Base-by-base conservation (phyloP, 441 rosid genomes). In the Raphanus hybrid region DNA sequence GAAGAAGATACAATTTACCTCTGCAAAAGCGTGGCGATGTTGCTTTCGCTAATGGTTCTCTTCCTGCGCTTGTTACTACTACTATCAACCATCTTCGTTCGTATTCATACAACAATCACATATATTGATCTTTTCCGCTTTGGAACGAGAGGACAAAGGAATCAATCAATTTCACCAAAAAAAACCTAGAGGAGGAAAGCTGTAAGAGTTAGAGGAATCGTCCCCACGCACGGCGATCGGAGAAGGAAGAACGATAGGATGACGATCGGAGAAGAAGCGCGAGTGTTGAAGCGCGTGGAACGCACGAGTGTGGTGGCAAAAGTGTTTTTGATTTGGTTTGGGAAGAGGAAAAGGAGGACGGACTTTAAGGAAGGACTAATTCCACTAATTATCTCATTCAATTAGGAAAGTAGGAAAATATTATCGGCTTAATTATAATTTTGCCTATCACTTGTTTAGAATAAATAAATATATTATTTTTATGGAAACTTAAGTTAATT, bases 21-120 rank as follows among this genome's bases (percentile, higher is more conserved):
- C 75, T 84, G 91, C 58, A 89, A 74, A 61, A 93, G 86, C 69
- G 84, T 79, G 71, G 88, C 88, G 61, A 84, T 78, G 73, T 90
- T 91, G 41, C 81, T 88, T 81, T 91, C 98, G 18, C 76, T 85
- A 55, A 90, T 81, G 14, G 78, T 62, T 65, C 73, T 78, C 84
- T 77, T 89, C 68, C 64, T 83, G 27, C 27, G 78, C 75, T 77
- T 83, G 85, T 80, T 82, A 18, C 75, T 9, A 23, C 76, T n/a
- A 54, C 74, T 83, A 62, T 82, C 90, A 54, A 70, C 79, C 92
- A 90, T 89, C 64, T 52, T 78, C 66, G 34, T 29, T 3, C 5
- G 68, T 27, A 11, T 16, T 61, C 34, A 23, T 1, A 20, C 35
- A 37, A 62, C 10, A 81, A 80, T 84, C 66, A 58, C 90, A 82